A percentile compares a stretch with the other conserved stretches of the same genome.
Evolutionary conservation across 208 protist species (phyloP).

Genomic region (Jaenimonas drosophilae): DNA sequence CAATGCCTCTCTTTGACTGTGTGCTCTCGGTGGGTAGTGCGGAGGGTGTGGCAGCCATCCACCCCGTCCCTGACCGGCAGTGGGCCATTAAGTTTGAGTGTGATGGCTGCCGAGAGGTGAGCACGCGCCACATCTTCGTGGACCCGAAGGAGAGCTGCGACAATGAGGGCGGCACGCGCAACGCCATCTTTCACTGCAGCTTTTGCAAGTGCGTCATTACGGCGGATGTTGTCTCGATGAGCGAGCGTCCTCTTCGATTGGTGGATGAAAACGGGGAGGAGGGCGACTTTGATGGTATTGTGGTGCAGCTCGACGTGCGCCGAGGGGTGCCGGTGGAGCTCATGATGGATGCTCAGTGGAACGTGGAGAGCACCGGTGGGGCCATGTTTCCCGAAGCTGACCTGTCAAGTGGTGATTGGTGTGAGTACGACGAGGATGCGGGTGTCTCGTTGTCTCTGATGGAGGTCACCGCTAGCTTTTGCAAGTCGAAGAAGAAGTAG

Average conservation of each 20-base stretch:
- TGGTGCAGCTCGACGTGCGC: conserved; percentile 50
- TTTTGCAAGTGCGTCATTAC: conserved; percentile 41
- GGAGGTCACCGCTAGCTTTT: conserved; percentile 23
- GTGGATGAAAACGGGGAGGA: conserved; percentile 5
- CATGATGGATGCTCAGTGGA: conserved; percentile 54
- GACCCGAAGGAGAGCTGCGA: conserved; percentile 26
- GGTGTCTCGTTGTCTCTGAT: conserved; percentile 19
- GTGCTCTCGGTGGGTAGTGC: conserved; percentile 35
- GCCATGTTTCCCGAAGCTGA: conserved; percentile 37
- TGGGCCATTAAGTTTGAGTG: conserved; percentile 57
- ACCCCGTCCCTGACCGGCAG: conserved; percentile 12
- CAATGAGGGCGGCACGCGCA: conserved; percentile 31
- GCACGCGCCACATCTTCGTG: conserved; percentile 36
- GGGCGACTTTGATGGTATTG: conserved; percentile 4
- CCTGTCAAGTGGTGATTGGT: conserved; percentile 55
- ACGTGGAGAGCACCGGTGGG: conserved; percentile 14
- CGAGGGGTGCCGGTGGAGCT: conserved; percentile 49
- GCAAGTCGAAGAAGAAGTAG: conserved; percentile 25
- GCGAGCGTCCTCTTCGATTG: conserved; percentile 4
- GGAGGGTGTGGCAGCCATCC: conserved; percentile 34
- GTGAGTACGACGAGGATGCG: conserved; percentile 55
- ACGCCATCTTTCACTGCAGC: conserved; percentile 44
- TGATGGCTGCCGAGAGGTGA: conserved; percentile 35
- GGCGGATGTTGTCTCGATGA: conserved; percentile 16
- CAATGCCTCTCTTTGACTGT: conserved; percentile 51